Conservation (phyloP, 2,329 filamentous ascomycete genomes). For the Zalaria obscura region DNA sequence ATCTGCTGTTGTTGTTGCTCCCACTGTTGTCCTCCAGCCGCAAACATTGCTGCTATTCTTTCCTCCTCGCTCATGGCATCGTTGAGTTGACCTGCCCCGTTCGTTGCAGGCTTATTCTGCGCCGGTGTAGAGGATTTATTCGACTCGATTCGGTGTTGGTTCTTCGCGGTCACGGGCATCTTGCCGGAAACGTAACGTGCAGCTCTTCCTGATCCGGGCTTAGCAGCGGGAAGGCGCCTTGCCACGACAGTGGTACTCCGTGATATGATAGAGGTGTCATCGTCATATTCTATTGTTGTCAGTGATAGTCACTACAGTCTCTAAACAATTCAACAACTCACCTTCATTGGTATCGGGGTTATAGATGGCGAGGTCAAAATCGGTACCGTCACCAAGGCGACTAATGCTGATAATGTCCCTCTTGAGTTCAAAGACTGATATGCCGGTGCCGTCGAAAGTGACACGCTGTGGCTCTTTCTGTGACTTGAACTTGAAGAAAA, state of each 20-base stretch:
- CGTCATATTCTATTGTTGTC: conserved; percentile 64
- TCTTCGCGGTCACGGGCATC: conserved; percentile 81
- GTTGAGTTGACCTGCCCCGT: conserved; percentile 51
- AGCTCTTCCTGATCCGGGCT: conserved; percentile 76
- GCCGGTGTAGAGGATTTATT: conserved; percentile 34
- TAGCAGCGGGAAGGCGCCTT: conserved; percentile 67
- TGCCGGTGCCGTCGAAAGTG: conserved; percentile 92
- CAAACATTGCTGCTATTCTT: conserved; percentile 83
- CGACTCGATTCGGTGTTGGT: conserved; percentile 53
- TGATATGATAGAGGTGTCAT: conserved; percentile 94
- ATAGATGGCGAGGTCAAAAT: conserved; percentile 92
- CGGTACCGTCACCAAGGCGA: conserved; percentile 84
- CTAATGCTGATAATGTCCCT: conserved; percentile 95
- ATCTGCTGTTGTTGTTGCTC: conserved; percentile 85
- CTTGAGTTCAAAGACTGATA: conserved; percentile 97
- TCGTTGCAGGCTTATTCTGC: conserved; percentile 31
- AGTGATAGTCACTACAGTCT: conserved; percentile 7
- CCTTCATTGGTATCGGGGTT: conserved; percentile 84
- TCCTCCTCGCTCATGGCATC: conserved; percentile 84
- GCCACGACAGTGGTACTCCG: conserved; percentile 90
- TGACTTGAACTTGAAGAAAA: conserved; percentile 99
- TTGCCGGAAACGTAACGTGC: conserved; percentile 93
- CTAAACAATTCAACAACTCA: conserved; percentile 29
- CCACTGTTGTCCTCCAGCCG: conserved; percentile 83
- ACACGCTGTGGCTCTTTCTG: conserved; percentile 90